phyloP scores from a whole-genome alignment of 805 yeast genomes.

The Saccharomycopsis oosterbeekiorum region DNA sequence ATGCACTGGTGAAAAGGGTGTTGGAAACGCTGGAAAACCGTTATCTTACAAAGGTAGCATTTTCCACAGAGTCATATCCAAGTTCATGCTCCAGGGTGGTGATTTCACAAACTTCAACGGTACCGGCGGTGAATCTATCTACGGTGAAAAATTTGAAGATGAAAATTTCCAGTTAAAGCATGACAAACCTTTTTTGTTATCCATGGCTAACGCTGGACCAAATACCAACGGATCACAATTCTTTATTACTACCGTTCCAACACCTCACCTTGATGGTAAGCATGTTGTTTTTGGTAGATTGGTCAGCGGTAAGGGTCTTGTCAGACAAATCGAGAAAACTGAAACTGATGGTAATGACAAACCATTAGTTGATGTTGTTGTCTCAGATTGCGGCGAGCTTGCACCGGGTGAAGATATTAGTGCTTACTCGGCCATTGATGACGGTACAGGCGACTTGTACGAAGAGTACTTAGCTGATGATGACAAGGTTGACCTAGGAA shows the following conservation, averaged over 20 bases:
- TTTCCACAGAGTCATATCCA: conserved; percentile 88
- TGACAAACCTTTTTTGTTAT: conserved; percentile 75
- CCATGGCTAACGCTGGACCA: conserved; percentile 97
- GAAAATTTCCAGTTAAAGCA: conserved; percentile 74
- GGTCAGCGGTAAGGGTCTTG: conserved; percentile 68
- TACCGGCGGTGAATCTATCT: conserved; percentile 75
- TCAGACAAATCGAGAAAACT: conserved; percentile 64
- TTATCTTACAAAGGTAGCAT: conserved; percentile 70
- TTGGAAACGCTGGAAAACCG: conserved; percentile 50
- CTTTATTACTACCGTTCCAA: conserved; percentile 83
- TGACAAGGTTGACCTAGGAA: conserved; percentile 45
- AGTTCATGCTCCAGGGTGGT: conserved; percentile 92
- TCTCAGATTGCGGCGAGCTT: conserved; percentile 64
- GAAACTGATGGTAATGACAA: conserved; percentile 58
- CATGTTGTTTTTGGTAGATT: conserved; percentile 96
- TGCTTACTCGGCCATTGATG: conserved; percentile 41
- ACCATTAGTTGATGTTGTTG: conserved; percentile 62
- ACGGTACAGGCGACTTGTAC: conserved; percentile 77
- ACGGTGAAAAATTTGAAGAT: conserved; percentile 83
- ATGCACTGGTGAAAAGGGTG: conserved; percentile 82
- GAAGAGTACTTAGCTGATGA: conserved; percentile 74
- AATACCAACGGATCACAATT: conserved; percentile 95
- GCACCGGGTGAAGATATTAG: conserved; percentile 47
- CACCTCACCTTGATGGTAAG: conserved; percentile 92
- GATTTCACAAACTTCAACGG: conserved; percentile 71